Evolutionary conservation across 495 filamentous ascomycete genomes (phyloP).

Genomic region (Neurospora africana): DNA sequence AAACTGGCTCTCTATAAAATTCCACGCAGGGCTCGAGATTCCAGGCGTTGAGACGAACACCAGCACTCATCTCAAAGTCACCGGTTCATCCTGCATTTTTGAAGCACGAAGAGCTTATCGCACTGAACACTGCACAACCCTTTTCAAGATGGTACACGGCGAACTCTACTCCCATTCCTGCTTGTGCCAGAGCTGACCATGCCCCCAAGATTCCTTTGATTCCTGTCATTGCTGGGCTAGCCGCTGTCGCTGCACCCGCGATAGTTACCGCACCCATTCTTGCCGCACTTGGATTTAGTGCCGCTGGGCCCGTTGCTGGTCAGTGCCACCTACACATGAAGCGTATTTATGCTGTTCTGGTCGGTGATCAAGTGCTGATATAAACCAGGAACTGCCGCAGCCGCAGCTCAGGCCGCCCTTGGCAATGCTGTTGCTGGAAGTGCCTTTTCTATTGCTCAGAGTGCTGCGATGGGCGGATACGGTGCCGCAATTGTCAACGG

Average conservation of each 20-base stretch:
- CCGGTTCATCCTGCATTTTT: neutral
- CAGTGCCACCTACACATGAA: too few species aligned
- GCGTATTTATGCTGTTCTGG: too few species aligned
- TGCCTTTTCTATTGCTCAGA: neutral
- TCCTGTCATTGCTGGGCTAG: neutral
- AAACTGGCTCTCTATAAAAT: neutral
- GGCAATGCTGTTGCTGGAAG: neutral
- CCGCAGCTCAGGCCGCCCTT: neutral
- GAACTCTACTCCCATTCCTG: neutral
- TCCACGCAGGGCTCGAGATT: neutral
- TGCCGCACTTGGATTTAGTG: neutral
- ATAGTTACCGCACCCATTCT: neutral
- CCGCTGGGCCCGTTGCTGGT: neutral
- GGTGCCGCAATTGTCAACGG: neutral
- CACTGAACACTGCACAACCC: neutral
- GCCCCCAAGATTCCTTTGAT: neutral
- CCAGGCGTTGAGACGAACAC: neutral
- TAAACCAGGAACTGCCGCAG: neutral
- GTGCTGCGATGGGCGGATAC: neutral
- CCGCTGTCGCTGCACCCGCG: neutral
- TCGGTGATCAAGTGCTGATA: neutral
- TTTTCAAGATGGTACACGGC: neutral
- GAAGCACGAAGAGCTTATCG: neutral
- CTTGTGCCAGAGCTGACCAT: neutral
- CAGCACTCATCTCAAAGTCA: neutral